Evolutionary conservation across 208 protist species (phyloP), one percentile per base, ranked within the genome.

Genomic region (Crithidia expoeki): DNA sequence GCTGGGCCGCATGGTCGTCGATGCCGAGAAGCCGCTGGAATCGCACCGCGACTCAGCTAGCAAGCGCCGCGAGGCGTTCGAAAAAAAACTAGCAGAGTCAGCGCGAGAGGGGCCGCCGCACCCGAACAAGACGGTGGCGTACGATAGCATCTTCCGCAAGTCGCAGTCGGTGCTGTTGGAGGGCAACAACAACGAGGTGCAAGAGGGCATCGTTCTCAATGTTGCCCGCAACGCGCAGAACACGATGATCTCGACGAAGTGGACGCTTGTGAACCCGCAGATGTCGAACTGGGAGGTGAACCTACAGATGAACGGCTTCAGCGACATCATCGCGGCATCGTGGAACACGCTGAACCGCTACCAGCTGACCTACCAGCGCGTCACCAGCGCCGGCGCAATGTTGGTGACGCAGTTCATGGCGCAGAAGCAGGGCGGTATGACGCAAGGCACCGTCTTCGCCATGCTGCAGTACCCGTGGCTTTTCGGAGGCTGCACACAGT

Each of bases 241-340:
- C 73, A 80, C 85, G 42, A 90, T 93, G 86, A 64, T 97, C 21
- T 68, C 83, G 44, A 86, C 92, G 21, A 97, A 97, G 74, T 95
- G 84, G 81, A 49, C 62, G 16, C 67, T 97, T n/a, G 47, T 63
- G n/a, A 92, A 83, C 60, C 89, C 89, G 44, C 79, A 97, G 67
- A 86, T 81, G 80, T 94, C 90, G 30, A 71, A 92, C 68, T 97
- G 90, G 89, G 92, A 97, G 74, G 32, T 97, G 10, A 88, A 80
- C 44, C 64, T 95, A 44, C 92, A 97, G 78, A 93, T 94, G 90
- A 93, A 94, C 72, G 90, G 90, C 40, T 97, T 94, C 82, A 84
- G 74, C 36, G 92, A 97, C 65, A 68, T 95, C 53, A 62, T 94
- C 21, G 81, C 79, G 7, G 92, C 89, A 46, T 84, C 85, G 19